These are phyloP conservation scores for Talaromyces thailandensis DNA, from an alignment of 495 filamentous ascomycete genomes.

Conservation along the genomic window DNA sequence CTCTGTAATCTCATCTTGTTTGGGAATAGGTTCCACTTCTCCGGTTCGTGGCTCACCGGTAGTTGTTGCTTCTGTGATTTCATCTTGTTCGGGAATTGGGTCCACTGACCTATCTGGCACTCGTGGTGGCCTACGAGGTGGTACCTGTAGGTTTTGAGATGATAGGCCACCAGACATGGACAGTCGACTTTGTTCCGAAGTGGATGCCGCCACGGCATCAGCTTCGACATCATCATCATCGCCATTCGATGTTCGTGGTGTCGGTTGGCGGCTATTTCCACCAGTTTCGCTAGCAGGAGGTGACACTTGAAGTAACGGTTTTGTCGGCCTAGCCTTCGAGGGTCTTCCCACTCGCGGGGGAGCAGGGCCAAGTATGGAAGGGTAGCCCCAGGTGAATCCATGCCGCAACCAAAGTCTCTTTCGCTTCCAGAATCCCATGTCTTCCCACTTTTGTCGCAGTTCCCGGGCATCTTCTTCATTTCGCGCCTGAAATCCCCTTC, in stretches of 20 bases:
- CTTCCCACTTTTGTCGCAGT: conserved; percentile 34
- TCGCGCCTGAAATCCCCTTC: conserved; percentile 28
- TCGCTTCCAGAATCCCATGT: conserved; percentile 23
- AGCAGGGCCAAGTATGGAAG: conserved; percentile 22
- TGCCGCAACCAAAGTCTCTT: conserved; percentile 39
- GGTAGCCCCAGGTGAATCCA: conserved; percentile 43
- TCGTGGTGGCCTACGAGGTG: not conserved
- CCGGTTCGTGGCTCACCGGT: not conserved
- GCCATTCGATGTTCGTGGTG: not conserved
- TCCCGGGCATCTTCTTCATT: conserved; percentile 28
- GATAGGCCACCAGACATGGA: not conserved
- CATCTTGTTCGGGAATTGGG: not conserved
- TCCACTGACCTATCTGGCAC: not conserved
- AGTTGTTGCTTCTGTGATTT: not conserved
- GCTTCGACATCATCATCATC: not conserved
- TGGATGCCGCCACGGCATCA: not conserved
- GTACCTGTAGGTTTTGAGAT: not conserved
- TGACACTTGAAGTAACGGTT: conserved; percentile 29
- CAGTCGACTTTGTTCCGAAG: not conserved
- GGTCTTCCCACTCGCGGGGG: conserved; percentile 15
- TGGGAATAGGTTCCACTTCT: too few species aligned
- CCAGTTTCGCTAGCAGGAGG: not conserved
- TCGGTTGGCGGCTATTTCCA: not conserved
- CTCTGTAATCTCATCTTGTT: not conserved
- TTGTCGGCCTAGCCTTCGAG: not conserved